Evolutionary conservation across 768 basidiomycete species (phyloP), one percentile per base, ranked within the genome.

Genomic region (Trametes cubensis): DNA sequence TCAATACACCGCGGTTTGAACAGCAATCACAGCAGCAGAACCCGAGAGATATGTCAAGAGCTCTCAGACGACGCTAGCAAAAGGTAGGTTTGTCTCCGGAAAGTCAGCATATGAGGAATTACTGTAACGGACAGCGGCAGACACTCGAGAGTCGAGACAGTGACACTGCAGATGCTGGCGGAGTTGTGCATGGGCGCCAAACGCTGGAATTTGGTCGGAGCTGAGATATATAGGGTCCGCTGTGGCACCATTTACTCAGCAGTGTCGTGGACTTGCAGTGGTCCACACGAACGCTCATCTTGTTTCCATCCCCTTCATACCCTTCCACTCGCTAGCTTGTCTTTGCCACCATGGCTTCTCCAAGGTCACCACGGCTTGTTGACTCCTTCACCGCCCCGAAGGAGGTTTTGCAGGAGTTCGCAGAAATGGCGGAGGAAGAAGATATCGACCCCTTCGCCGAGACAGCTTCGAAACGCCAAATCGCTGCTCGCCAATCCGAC

Each of bases 381-480:
- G 92, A 95, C 82, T 92, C 92, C 55, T 96, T 88, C 75, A 94
- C 95, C 63, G 96, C 83, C 46, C 94, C 95, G 14, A 95, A 92
- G 78, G 95, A 98, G 61, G 81, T 98, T 55, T 83, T 98, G 42
- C 85, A 94, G 74, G 97, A 98, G 77, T 97, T 98, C 66, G 90
- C 89, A 28, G 88, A 94, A 59, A 84, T 95, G 73, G 94, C 93
- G 17, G 95, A 98, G 69, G 94, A 95, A 71, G 96, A 98, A 71
- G 83, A 95, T 75, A 75, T 91, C 71, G 92, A 95, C 73, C 92
- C 92, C 21, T 94, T 94, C 70, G 92, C 92, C 53, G 94, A 95
- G 78, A 95, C 94, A 14, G 92, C 95, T 52, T 90, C 88, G 58
- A 88, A 92, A 71, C 91, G 92, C 62, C 96, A 98, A 80, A 93